Conservation (phyloP, 352 stramenopile genomes). For the Sclerospora graminicola region DNA sequence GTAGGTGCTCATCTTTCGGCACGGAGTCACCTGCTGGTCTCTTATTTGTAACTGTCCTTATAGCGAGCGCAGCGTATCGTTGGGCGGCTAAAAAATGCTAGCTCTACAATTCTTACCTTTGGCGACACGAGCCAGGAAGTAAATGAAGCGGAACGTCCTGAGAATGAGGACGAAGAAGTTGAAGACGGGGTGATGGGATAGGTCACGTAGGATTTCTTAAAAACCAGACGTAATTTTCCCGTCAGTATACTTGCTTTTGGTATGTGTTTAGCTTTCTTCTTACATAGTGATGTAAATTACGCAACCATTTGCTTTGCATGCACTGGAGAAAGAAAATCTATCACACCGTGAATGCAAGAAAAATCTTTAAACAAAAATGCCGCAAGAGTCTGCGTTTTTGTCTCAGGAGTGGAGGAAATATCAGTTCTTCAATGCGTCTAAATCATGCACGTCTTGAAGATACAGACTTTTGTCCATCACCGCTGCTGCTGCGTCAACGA, state of each 20-base stretch:
- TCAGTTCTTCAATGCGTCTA: slow-evolving; percentile 75
- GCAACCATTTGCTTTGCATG: slow-evolving; percentile 3
- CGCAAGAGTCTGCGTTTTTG: slow-evolving; percentile 3
- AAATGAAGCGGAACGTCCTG: slow-evolving; percentile 8
- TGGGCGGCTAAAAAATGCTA: slow-evolving; percentile 34
- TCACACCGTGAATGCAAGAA: slow-evolving; percentile 3
- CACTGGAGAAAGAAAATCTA: slow-evolving; percentile 6
- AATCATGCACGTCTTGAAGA: slow-evolving; percentile 65
- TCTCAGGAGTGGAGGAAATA: not conserved
- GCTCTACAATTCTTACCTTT: slow-evolving; percentile 49
- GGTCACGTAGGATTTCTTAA: slow-evolving; percentile 1
- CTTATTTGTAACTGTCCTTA: not conserved
- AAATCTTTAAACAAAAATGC: slow-evolving; percentile 10
- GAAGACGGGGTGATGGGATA: slow-evolving; percentile 13
- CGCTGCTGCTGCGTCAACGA: slow-evolving; percentile 39
- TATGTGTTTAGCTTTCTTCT: slow-evolving; percentile 15
- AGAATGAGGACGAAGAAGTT: slow-evolving; percentile 6
- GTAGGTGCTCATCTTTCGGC: slow-evolving; percentile 9
- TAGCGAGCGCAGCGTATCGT: slow-evolving; percentile 34
- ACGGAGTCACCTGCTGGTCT: not conserved
- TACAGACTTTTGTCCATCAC: slow-evolving; percentile 83
- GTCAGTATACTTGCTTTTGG: slow-evolving; percentile 15
- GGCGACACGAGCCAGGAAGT: slow-evolving; percentile 14
- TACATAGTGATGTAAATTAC: slow-evolving; percentile 11
- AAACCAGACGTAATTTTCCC: slow-evolving; percentile 22